These are phyloP conservation scores for Vaccinium darrowii DNA, from an alignment of 148 eudicot genomes.

Conservation along the genomic window DNA sequence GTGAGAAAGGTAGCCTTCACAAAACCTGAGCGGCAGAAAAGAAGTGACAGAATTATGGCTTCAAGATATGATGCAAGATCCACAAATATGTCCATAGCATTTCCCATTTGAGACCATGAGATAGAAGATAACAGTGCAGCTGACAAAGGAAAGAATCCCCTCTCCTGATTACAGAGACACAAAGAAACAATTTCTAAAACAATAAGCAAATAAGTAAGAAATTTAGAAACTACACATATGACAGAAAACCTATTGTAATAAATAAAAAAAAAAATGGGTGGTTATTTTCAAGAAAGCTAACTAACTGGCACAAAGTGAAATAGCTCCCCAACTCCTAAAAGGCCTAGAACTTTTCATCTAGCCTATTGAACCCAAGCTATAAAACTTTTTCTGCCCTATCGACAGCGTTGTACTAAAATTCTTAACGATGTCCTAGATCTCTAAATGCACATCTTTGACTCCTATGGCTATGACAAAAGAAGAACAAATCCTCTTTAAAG, in stretches of 20 bases:
- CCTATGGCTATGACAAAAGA: background rate
- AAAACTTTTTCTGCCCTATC: background rate
- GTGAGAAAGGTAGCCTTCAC: constrained; percentile 4
- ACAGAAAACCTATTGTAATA: background rate
- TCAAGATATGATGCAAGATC: constrained; percentile 69
- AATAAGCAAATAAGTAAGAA: background rate
- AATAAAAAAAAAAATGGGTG: background rate
- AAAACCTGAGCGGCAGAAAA: constrained; percentile 89
- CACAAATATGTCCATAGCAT: constrained; percentile 46
- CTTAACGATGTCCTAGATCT: background rate
- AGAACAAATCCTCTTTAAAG: background rate
- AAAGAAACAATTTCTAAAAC: background rate
- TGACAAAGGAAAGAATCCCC: constrained; percentile 93
- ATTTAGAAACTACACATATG: background rate
- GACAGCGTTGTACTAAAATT: background rate
- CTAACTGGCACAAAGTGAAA: constrained; percentile 1
- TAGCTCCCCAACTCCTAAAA: background rate
- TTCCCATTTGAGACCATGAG: constrained; percentile 58
- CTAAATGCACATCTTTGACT: background rate
- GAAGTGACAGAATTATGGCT: constrained; percentile 71
- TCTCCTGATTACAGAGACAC: constrained; percentile 52
- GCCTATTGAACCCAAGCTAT: background rate
- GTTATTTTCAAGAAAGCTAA: constrained; percentile 5
- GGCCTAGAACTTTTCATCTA: background rate
- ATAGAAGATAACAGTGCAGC: constrained; percentile 73